phyloP scores from a whole-genome alignment of 148 eudicot species.

The Pharnaceum exiguum region DNA sequence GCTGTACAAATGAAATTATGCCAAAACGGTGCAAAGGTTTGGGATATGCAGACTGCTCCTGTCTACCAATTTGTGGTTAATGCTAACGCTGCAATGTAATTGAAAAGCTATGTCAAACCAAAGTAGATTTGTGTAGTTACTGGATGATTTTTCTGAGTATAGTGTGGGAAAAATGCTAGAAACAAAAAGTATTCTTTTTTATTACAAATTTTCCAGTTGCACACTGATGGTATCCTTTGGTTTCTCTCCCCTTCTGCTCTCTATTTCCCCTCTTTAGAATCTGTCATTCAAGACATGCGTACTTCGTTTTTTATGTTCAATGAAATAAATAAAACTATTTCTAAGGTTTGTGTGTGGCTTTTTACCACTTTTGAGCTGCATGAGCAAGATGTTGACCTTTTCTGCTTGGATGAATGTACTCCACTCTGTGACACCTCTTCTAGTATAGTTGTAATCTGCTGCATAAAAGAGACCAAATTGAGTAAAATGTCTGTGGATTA shows the following conservation, averaged over 20 bases:
- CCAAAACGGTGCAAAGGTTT: no score
- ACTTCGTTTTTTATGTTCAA: slow-evolving; percentile 14
- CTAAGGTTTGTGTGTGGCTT: slow-evolving; percentile 15
- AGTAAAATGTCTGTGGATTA: slow-evolving; percentile 2
- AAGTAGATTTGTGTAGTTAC: no score
- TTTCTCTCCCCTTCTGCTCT: not conserved
- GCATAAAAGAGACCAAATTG: slow-evolving; percentile 16
- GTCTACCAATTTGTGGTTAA: no score
- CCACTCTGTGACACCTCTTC: slow-evolving; percentile 18
- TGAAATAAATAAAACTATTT: slow-evolving; percentile 11
- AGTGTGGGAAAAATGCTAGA: not conserved
- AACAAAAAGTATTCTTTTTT: not conserved
- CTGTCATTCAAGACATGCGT: slow-evolving; percentile 15
- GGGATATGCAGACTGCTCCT: no score
- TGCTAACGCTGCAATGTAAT: no score
- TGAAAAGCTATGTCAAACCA: no score
- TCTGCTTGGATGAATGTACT: slow-evolving; percentile 5
- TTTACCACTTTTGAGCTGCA: slow-evolving; percentile 21
- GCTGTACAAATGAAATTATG: no score
- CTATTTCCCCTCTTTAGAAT: not conserved
- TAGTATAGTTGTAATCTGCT: slow-evolving; percentile 54
- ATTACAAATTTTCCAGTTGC: slow-evolving; percentile 1
- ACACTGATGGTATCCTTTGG: not conserved
- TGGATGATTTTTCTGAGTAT: no score
- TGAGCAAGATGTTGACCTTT: slow-evolving; percentile 21